Evolutionary conservation across 495 filamentous ascomycete genomes (phyloP), one percentile per base, ranked within the genome.

Genomic region (Lasiosphaeria ovina): DNA sequence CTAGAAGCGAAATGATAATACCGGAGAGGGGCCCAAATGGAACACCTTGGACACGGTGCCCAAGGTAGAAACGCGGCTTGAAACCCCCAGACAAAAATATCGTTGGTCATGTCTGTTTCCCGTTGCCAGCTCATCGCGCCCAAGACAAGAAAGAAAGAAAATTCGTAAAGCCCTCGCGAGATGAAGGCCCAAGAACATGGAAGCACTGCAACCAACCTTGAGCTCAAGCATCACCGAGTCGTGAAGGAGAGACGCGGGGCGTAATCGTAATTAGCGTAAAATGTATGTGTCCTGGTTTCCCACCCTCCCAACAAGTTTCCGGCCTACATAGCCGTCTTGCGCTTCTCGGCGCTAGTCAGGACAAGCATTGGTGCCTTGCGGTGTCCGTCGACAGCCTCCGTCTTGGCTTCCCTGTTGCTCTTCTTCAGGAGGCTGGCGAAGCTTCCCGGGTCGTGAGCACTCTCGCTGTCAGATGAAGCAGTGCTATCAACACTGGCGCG

Each of bases 321-420:
- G 17, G 6, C 35, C 31, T 32, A 24, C n/a, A 45, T 11, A 51
- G 55, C 61, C 16, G 68, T 35, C 80, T 91, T 96, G 70, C 92
- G 88, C 85, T 96, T 96, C 77, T 95, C 92, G 58, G 89, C 90
- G 69, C 86, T 91, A 59, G 87, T 92, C 52, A 96, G 82, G 61
- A 97, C 88, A 72, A 96, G 84, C 81, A 91, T 87, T 10, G 91
- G 87, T 53, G 88, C 89, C 82, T 87, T 93, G 69, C 89, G 88
- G 70, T 87, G 83, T 52, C 86, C 86, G 45, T 82, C 81, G 65
- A 74, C 76, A 17, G 72, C 69, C 54, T 80, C 71, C 9, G 66
- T 62, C 72, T 83, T 80, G 61, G 57, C 55, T 11, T 65, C 72
- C 58, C 76, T 82, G 51, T 71, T 69, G 48, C 77, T 73, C 51